Conservation (phyloP, 768 basidiomycete species). For the Fistulinella prunicolor region DNA sequence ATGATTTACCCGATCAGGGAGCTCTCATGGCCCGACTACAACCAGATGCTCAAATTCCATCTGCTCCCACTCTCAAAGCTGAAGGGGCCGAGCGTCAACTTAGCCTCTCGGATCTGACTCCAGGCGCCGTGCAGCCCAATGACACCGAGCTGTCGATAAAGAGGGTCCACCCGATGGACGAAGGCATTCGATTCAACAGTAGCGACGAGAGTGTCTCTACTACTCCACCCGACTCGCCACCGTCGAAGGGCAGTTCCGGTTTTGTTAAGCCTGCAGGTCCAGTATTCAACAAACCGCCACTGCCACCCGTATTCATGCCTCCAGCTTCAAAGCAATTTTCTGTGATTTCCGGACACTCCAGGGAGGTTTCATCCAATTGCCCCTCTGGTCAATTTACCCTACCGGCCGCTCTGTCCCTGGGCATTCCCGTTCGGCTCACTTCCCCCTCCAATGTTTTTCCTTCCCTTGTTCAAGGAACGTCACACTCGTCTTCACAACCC, state of each 20-base stretch:
- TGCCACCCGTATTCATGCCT: slow-evolving; percentile 27
- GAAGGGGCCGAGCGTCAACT: slow-evolving; percentile 36
- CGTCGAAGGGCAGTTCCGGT: slow-evolving; percentile 23
- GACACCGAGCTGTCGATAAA: slow-evolving; percentile 21
- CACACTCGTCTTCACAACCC: slow-evolving; percentile 46
- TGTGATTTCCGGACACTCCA: slow-evolving; percentile 4
- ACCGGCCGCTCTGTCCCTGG: slow-evolving; percentile 46
- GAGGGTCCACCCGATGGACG: slow-evolving; percentile 12
- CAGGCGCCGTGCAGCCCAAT: slow-evolving; percentile 29
- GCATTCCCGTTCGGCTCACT: slow-evolving; percentile 36
- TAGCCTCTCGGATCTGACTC: slow-evolving; percentile 61
- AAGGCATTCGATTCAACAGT: not conserved
- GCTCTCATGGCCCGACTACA: not conserved
- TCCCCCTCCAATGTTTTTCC: slow-evolving; percentile 22
- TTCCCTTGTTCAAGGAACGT: slow-evolving; percentile 25
- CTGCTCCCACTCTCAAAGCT: not conserved
- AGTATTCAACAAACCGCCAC: slow-evolving; percentile 58
- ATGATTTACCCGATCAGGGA: slow-evolving; percentile 9
- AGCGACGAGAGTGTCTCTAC: slow-evolving; percentile 44
- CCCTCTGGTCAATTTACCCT: slow-evolving; percentile 40
- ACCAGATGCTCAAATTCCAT: not conserved
- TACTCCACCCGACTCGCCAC: slow-evolving; percentile 58
- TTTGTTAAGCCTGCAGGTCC: slow-evolving; percentile 40
- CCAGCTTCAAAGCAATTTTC: slow-evolving; percentile 19
- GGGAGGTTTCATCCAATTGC: slow-evolving; percentile 36